Conservation (phyloP, 495 filamentous ascomycete genomes). For the Aspergillus indologenus region DNA sequence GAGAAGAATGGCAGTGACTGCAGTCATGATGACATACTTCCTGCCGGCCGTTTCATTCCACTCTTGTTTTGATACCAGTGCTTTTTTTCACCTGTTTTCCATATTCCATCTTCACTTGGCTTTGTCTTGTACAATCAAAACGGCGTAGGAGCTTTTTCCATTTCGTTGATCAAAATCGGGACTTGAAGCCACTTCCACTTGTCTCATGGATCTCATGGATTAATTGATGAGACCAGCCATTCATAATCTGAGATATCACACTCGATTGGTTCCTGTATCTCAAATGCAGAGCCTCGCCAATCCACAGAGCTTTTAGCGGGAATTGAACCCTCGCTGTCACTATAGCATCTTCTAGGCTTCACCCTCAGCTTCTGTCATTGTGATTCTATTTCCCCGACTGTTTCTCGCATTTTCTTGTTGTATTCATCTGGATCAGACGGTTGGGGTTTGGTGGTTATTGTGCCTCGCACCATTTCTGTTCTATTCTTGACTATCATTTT, state of each 20-base stretch:
- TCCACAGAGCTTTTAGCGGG: background rate
- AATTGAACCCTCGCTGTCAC: background rate
- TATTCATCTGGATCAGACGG: background rate
- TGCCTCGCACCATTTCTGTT: background rate
- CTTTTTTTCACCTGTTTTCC: slow-evolving; percentile 8
- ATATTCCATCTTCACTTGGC: background rate
- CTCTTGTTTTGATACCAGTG: slow-evolving; percentile 18
- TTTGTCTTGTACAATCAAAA: slow-evolving; percentile 9
- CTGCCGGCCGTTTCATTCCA: slow-evolving; percentile 15
- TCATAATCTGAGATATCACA: background rate
- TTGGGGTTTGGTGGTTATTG: background rate
- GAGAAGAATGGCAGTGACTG: slow-evolving; percentile 1
- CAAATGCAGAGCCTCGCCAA: background rate
- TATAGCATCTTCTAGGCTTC: background rate
- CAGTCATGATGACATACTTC: slow-evolving; percentile 9
- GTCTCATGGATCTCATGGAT: no score
- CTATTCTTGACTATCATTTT: background rate
- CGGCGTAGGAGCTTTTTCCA: slow-evolving; percentile 9
- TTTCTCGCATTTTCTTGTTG: background rate
- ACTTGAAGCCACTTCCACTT: background rate
- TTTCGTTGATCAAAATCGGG: slow-evolving; percentile 1
- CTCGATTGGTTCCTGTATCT: background rate
- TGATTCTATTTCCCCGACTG: background rate
- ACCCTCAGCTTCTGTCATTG: no score
- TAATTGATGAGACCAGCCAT: no score